These are phyloP conservation scores for Vachellia collinsii DNA, from an alignment of 306 rosid species.

Conservation along the genomic window DNA sequence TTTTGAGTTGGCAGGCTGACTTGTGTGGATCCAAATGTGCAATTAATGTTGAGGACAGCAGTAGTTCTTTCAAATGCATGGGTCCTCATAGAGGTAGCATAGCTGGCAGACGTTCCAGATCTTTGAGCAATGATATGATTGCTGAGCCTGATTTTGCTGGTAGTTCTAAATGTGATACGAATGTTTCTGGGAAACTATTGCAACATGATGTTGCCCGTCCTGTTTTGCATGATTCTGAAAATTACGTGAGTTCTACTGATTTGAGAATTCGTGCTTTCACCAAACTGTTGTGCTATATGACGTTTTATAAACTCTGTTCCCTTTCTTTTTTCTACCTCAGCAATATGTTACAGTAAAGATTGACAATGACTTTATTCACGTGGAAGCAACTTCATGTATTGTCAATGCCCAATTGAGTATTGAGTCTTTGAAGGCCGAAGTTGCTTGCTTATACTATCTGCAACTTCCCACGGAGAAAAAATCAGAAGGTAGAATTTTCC, in stretches of 20 bases:
- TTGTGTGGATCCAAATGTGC: constrained; percentile 50
- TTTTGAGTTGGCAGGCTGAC: constrained; percentile 60
- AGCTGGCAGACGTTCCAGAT: constrained; percentile 46
- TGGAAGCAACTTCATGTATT: constrained; percentile 47
- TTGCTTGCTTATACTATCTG: constrained; percentile 84
- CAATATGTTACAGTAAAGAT: constrained; percentile 60
- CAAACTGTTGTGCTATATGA: constrained; percentile 22
- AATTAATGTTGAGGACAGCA: constrained; percentile 67
- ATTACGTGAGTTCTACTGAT: constrained; percentile 57
- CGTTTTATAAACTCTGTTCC: constrained; percentile 43
- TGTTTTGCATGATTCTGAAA: constrained; percentile 37
- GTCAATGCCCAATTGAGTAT: constrained; percentile 53
- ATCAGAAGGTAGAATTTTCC: constrained; percentile 70
- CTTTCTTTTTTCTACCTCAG: constrained; percentile 45
- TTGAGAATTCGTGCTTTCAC: constrained; percentile 18
- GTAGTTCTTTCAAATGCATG: constrained; percentile 69
- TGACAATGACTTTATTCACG: constrained; percentile 57
- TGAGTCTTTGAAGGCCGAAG: constrained; percentile 68
- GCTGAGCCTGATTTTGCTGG: constrained; percentile 52
- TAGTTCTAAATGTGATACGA: constrained; percentile 58
- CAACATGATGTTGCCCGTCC: constrained; percentile 43
- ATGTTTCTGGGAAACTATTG: constrained; percentile 48
- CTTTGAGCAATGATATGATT: constrained; percentile 52
- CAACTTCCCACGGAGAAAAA: constrained; percentile 72
- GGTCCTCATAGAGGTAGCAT: constrained; percentile 53